phyloP scores from a whole-genome alignment of 805 yeast species.

The Jamesozyma rosinii region DNA sequence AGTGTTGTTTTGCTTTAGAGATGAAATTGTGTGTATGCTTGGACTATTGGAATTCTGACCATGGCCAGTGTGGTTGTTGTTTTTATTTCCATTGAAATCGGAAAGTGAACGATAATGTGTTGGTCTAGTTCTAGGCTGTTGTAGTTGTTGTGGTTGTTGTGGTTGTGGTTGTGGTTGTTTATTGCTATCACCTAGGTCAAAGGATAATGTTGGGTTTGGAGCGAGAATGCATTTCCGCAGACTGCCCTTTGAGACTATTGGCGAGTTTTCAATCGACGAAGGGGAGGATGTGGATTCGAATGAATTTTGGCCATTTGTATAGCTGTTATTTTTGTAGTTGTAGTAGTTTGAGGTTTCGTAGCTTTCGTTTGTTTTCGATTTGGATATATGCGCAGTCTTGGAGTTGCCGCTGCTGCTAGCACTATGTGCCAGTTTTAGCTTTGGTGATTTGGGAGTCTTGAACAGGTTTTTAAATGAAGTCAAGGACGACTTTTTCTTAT shows the following conservation, averaged over 20 bases:
- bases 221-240: too few relatives aligned
- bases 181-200: conserved; percentile 2
- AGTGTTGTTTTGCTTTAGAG: not conserved
- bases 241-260: too few relatives aligned
- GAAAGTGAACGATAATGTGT: conserved; percentile 6
- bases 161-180: conserved; percentile 19
- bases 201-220: conserved; percentile 1
- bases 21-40: not conserved
- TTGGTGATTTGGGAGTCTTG: conserved; percentile 21
- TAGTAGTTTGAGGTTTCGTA: not conserved
- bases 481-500: conserved; percentile 24
- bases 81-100: not conserved
- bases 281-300: not conserved
- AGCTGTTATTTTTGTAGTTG: not conserved
- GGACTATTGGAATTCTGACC: not conserved
- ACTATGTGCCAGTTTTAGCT: not conserved
- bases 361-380: not conserved
- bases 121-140: not conserved
- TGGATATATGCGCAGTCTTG: not conserved
- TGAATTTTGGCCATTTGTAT: not conserved
- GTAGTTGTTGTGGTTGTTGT: conserved; percentile 7
- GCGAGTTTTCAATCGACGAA: not conserved
- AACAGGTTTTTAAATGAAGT: conserved; percentile 27
- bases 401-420: not conserved
- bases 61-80: not conserved